phyloP scores from a whole-genome alignment of 768 basidiomycete genomes.

The Collybia nuda region DNA sequence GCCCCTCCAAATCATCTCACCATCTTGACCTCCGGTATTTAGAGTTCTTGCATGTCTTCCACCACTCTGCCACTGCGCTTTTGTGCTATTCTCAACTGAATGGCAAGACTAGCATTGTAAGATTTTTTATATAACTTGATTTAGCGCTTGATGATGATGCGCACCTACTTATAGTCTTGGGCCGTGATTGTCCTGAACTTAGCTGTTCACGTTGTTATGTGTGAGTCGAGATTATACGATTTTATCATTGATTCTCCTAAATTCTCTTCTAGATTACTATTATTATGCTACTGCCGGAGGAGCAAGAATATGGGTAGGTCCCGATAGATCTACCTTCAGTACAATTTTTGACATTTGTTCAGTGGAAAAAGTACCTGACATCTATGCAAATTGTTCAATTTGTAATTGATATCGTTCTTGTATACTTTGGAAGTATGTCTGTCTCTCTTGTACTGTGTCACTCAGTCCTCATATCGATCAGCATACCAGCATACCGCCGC shows the following conservation, averaged over 20 bases:
- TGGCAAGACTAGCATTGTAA: conserved; percentile 89
- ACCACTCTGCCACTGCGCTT: conserved; percentile 96
- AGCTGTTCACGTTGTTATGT: conserved; percentile 96
- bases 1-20: conserved; percentile 4
- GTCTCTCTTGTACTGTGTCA: background rate
- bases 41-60: conserved; percentile 99
- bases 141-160: conserved; percentile 10
- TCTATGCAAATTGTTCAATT: conserved; percentile 97
- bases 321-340: conserved; percentile 6
- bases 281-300: conserved; percentile 99
- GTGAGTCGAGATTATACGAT: conserved; percentile 49
- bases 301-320: conserved; percentile 88
- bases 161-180: conserved; percentile 93
- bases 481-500: conserved; percentile 84
- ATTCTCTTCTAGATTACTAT: conserved; percentile 78
- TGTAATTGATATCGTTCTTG: conserved; percentile 83
- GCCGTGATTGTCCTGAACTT: conserved; percentile 91
- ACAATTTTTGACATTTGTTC: conserved; percentile 4
- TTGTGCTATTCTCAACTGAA: conserved; percentile 94
- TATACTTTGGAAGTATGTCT: conserved; percentile 90
- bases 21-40: background rate
- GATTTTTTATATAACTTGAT: conserved; percentile 27
- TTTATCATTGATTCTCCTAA: conserved; percentile 1
- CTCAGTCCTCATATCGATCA: conserved; percentile 6
- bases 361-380: conserved; percentile 99